These are phyloP conservation scores for Fusarium miscanthi DNA, from an alignment of 2,329 filamentous ascomycete genomes.

Conservation along the genomic window DNA sequence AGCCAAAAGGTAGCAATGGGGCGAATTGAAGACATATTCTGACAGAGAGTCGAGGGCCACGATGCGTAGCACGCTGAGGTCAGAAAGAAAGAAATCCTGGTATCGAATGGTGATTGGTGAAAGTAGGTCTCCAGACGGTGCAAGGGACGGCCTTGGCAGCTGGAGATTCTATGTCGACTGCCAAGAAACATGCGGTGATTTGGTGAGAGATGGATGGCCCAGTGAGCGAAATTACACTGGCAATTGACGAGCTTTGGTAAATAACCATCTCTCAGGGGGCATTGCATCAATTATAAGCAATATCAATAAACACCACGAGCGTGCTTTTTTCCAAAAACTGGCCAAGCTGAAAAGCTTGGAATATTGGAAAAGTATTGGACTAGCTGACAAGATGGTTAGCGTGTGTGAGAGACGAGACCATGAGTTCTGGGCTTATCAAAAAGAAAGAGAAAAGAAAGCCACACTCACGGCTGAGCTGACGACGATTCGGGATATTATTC, in stretches of 20 bases:
- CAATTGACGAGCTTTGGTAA: not conserved
- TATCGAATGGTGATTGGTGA: not conserved
- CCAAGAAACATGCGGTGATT: not conserved
- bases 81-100: not conserved
- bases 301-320: not conserved
- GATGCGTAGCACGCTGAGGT: not conserved
- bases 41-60: not conserved
- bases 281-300: not conserved
- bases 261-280: not conserved
- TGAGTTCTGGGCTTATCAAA: not conserved
- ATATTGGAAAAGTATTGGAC: conserved; percentile 13
- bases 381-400: conserved; percentile 1
- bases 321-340: not conserved
- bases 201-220: not conserved
- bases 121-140: not conserved
- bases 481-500: not conserved
- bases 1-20: not conserved
- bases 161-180: not conserved
- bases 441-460: conserved; percentile 1
- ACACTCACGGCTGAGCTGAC: not conserved
- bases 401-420: not conserved
- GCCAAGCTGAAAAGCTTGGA: not conserved
- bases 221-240: not conserved
- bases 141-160: not conserved
- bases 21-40: not conserved